phyloP scores from a whole-genome alignment of 768 basidiomycete genomes.

The Pleurotus pulmonarius region DNA sequence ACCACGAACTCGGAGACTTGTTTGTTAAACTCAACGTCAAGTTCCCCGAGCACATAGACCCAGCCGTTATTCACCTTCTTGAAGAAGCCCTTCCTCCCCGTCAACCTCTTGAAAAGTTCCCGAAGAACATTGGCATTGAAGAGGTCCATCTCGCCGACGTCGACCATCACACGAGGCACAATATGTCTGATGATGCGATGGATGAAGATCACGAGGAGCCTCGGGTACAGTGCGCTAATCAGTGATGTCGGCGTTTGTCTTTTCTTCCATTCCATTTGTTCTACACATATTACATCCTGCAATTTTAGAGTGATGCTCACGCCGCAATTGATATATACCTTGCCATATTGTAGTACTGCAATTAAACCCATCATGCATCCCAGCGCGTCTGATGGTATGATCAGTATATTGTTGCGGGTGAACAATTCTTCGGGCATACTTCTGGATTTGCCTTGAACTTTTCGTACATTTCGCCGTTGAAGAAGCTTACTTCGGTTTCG shows the following conservation, averaged over 20 bases:
- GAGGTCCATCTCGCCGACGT: conserved; percentile 82
- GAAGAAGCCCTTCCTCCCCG: conserved; percentile 87
- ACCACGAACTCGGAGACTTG: conserved; percentile 95
- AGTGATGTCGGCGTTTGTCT: conserved; percentile 38
- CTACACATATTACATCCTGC: conserved; percentile 1
- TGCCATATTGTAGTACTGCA: conserved; percentile 1
- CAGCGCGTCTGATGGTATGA: conserved; percentile 11
- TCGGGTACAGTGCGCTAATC: conserved; percentile 94
- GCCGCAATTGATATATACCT: conserved; percentile 3
- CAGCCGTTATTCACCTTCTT: conserved; percentile 62
- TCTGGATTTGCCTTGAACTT: conserved; percentile 80
- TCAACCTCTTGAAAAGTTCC: conserved; percentile 57
- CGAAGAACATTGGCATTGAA: conserved; percentile 69
- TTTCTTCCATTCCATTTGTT: conserved; percentile 10
- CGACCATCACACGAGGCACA: conserved; percentile 54
- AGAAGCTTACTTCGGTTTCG: conserved; percentile 93
- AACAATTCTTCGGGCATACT: conserved; percentile 34
- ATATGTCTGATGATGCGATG: conserved; percentile 69
- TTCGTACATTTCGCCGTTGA: conserved; percentile 74
- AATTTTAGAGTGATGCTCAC: conserved; percentile 20
- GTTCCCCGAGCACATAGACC: conserved; percentile 83
- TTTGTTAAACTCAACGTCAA: conserved; percentile 82
- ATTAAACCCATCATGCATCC: conserved; percentile 7
- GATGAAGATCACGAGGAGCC: conserved; percentile 93
- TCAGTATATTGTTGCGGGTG: background rate